Evolutionary conservation across 2,329 filamentous ascomycete genomes (phyloP), one percentile per base, ranked within the genome.

Genomic region (Pseudopyricularia cyperi): DNA sequence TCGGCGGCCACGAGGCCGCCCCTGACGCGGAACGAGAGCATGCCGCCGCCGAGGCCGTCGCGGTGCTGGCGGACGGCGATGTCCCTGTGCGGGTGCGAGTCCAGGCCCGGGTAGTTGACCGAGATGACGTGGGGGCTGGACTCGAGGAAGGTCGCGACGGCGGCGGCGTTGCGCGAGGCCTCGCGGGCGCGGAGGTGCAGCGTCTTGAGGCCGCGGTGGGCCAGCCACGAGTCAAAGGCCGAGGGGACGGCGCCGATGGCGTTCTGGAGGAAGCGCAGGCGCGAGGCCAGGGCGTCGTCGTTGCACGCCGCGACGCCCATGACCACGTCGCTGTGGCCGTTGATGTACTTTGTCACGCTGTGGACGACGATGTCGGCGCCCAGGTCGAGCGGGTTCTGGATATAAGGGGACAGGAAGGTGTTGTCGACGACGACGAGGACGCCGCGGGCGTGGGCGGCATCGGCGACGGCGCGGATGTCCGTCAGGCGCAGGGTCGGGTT

Each of bases 401-500:
- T 79, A 67, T 97, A 98, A 32, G 93, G 93, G 55, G 86, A 91
- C 64, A 97, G 76, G 75, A 98, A 98, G 19, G 93, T 98, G 74
- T 98, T 98, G 74, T 98, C 93, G 42, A 98, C 93, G n/a, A 98
- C 93, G 44, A 98, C 93, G 65, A 88, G 76, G 62, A 97, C 88
- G 56, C 90, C 91, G 63, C 88, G 87, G 61, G 84, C 75, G 68
- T 97, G 93, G 17, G 93, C 93, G 52, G 85, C 77, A 28, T 80
- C 81, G 28, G 87, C 85, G 39, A 98, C 86, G 51, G 87, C 84
- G 60, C 87, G 77, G 65, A 98, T 95, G 69, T 98, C 91, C 57
- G 97, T 91, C 48, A 98, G 78, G 28, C 87, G 82, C 53, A 98
- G 76, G 7, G 93, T 98, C 0, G 93, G 93, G 72, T 98, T 98